A percentile compares a stretch with the other conserved stretches of the same genome.
phyloP scores from a whole-genome alignment of 2,329 filamentous ascomycete species.

The Camptophora hylomeconis region DNA sequence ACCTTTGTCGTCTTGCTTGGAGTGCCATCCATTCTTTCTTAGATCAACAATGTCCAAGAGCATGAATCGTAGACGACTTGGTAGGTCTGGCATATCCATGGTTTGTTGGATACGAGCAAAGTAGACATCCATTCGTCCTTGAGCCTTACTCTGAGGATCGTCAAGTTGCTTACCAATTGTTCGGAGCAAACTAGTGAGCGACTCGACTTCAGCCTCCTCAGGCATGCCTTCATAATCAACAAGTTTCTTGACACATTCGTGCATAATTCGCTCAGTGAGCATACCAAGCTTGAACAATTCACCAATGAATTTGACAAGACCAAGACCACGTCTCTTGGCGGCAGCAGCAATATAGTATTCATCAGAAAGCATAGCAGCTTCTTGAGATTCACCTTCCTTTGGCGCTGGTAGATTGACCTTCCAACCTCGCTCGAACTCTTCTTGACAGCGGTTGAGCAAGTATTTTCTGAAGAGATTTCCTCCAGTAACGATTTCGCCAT shows the following conservation, averaged over 20 bases:
- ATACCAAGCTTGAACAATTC: constrained; percentile 98
- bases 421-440: constrained; percentile 98
- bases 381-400: constrained; percentile 58
- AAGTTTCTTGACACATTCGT: constrained; percentile 94
- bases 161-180: constrained; percentile 87
- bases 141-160: constrained; percentile 58
- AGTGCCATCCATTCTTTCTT: constrained; percentile 62
- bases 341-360: constrained; percentile 92
- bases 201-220: constrained; percentile 93
- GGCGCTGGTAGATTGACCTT: constrained; percentile 71
- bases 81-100: constrained; percentile 62
- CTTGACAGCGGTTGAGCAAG: constrained; percentile 92
- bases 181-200: constrained; percentile 78
- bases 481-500: constrained; percentile 74
- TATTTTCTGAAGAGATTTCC: constrained; percentile 97
- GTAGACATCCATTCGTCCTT: constrained; percentile 81
- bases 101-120: constrained; percentile 78
- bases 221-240: constrained; percentile 89
- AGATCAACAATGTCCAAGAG: constrained; percentile 87
- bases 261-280: constrained; percentile 98
- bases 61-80: constrained; percentile 90
- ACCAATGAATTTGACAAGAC: constrained; percentile 97
- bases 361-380: constrained; percentile 76
- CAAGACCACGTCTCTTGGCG: constrained; percentile 90
- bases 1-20: constrained; percentile 84